Evolutionary conservation across 2,329 filamentous ascomycete species (phyloP).

Genomic region (Fusarium newnesense): DNA sequence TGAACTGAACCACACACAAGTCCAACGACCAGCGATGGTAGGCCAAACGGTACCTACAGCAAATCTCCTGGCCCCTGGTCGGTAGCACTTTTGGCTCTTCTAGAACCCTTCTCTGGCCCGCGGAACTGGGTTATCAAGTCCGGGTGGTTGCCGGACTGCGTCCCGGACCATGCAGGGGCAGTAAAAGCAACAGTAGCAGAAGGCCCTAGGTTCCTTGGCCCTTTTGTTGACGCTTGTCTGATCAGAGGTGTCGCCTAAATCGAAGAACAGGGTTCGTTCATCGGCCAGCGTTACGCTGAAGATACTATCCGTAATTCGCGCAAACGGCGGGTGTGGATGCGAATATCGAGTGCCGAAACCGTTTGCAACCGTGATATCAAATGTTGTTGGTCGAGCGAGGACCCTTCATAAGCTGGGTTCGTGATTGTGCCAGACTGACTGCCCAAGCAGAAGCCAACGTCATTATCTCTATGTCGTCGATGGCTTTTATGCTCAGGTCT

Average conservation of each 20-base stretch:
- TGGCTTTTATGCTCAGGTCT: constrained; percentile 1
- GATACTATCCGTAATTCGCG: constrained; percentile 18
- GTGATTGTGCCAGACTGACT: constrained; percentile 4
- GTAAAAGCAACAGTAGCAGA: constrained; percentile 10
- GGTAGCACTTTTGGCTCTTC: constrained; percentile 39
- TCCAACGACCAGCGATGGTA: background rate
- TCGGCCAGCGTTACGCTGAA: constrained; percentile 11
- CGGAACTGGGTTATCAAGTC: constrained; percentile 42
- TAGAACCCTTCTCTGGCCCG: constrained; percentile 46
- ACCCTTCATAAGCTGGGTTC: constrained; percentile 6
- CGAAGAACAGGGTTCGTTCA: constrained; percentile 8
- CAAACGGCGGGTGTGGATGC: background rate
- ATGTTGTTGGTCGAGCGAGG: background rate
- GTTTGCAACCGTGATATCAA: constrained; percentile 5
- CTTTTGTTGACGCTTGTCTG: constrained; percentile 23
- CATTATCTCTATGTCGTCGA: constrained; percentile 27
- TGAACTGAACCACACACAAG: background rate
- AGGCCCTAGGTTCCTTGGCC: constrained; percentile 10
- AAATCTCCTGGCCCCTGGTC: constrained; percentile 29
- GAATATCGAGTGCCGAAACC: background rate
- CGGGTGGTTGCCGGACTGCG: constrained; percentile 33
- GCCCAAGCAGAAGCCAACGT: constrained; percentile 11
- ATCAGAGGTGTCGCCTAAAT: constrained; percentile 16
- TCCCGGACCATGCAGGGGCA: constrained; percentile 39
- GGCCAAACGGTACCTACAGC: constrained; percentile 10